These are phyloP conservation scores for Suhomyces choctaworum DNA, from an alignment of 1,139 yeast genomes.

Conservation along the genomic window DNA sequence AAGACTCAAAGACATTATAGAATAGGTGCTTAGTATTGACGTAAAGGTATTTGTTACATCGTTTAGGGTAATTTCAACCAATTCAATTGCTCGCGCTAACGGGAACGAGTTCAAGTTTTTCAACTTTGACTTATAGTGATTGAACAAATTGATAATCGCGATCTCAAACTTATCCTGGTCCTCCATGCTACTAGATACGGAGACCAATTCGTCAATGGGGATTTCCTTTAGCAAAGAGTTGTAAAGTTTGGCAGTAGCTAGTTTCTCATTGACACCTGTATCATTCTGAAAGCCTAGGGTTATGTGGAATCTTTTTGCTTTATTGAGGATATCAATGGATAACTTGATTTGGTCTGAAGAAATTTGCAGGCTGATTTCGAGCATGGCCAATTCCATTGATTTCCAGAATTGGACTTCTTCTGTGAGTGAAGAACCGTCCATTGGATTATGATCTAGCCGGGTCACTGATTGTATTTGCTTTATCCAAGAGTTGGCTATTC, in stretches of 20 bases:
- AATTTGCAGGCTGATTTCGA: constrained; percentile 59
- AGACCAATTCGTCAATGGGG: constrained; percentile 61
- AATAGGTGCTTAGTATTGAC: constrained; percentile 21
- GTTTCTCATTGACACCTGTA: constrained; percentile 63
- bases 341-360: constrained; percentile 52
- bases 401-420: constrained; percentile 84
- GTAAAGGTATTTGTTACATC: constrained; percentile 33
- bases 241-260: constrained; percentile 52
- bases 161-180: constrained; percentile 46
- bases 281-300: constrained; percentile 73
- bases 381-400: constrained; percentile 64
- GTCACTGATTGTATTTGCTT: constrained; percentile 62
- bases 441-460: constrained; percentile 49
- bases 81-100: constrained; percentile 56
- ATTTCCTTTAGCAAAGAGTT: constrained; percentile 68
- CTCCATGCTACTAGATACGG: constrained; percentile 27
- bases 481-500: constrained; percentile 72
- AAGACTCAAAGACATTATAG: constrained; percentile 30
- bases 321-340: constrained; percentile 63
- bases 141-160: constrained; percentile 52
- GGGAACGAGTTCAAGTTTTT: constrained; percentile 62
- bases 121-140: constrained; percentile 59
- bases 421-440: constrained; percentile 54
- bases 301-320: constrained; percentile 78
- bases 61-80: constrained; percentile 58